Evolutionary conservation across 768 basidiomycete species (phyloP), one percentile per base, ranked within the genome.

Genomic region (Coprinellus aureogranulatus): DNA sequence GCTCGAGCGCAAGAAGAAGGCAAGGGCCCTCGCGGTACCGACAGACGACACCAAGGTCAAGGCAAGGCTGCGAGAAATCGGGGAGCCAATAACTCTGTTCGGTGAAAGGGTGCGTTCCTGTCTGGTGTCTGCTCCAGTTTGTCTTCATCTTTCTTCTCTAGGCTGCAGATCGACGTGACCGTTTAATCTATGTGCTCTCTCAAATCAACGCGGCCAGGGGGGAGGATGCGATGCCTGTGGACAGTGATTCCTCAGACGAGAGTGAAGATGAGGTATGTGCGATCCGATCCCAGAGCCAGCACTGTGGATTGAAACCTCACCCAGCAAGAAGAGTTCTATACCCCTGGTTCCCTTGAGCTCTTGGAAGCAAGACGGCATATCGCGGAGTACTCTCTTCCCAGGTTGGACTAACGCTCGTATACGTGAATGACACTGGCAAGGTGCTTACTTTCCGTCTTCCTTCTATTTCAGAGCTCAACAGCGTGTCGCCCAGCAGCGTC

Each of bases 1-100:
- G 72, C 85, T 99, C n/a, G 97, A 99, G 69, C 84, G 95, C 62
- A 97, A 96, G 81, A 97, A 97, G 80, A 89, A 93, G 66, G 90
- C 95, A 12, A 82, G 97, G 61, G 88, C 81, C 59, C 84, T 98
- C 75, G 97, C 95, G 6, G 94, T 98, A 10, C 97, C 97, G 8
- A 99, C 97, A 6, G 96, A 98, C 72, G 97, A 98, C 72, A 89
- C 85, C 66, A 88, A 90, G 62, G 97, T 99, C 66, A 90, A 89
- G 68, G 86, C 88, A 39, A 81, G 92, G 57, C 79, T 99, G 58
- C 81, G 97, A 56, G 93, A 96, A 74, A 87, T 97, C 64, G 95
- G 93, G 39, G 93, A 99, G 70, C 97, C 97, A 39, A 95, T 98
- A 66, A 98, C 95, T 4, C 81, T 98, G 26, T 99, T 98, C 64